Evolutionary conservation across 75 land plant genomes (phyloP), one percentile per base, ranked within the genome.

Genomic region (Cunninghamia lanceolata): DNA sequence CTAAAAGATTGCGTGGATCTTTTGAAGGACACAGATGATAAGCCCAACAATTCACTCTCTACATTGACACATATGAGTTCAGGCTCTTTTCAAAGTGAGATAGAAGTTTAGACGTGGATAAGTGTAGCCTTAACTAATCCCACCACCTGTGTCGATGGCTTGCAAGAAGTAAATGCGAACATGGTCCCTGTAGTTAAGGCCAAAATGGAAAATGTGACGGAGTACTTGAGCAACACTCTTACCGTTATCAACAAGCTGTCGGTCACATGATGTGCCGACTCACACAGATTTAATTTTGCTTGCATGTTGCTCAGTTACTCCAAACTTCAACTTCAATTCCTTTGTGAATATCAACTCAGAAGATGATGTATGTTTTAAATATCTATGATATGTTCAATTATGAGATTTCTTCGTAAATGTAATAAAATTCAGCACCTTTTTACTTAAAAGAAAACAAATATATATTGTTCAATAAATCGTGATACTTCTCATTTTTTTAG

Each of bases 181-280:
- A 80, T 80, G 32, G 47, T 45, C 14, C 50, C 82, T 28, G 32
- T 45, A 25, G n/a, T 80, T 45, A 80, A 80, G 14, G 52, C 82
- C 46, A 80, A 4, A 40, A 28, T 50, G 1, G 82, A 80, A 45
- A 80, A 80, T 4, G 45, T 45, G 0, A 45, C 82, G 10, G 82
- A 80, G 46, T 80, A 43, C 50, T 45, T 80, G 82, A 80, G 82
- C 82, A 80, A 80, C 10, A 50, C 82, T 28, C 82, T 80, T 45
- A 50, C 82, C 45, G 82, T 80, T 80, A 43, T 80, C 82, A 80
- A 45, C 82, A 80, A 80, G 50, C 82, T 80, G 21, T 10, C 82
- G 4, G 13, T 34, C 36, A 73, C 38, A 63, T 63, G n/a, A n/a
- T n/a, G n/a, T n/a, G n/a, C n/a, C n/a, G n/a, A n/a, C n/a, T n/a